A percentile compares a stretch with the other conserved stretches of the same genome.
Conservation (phyloP, 116 monocot species). For the Cymodocea nodosa region DNA sequence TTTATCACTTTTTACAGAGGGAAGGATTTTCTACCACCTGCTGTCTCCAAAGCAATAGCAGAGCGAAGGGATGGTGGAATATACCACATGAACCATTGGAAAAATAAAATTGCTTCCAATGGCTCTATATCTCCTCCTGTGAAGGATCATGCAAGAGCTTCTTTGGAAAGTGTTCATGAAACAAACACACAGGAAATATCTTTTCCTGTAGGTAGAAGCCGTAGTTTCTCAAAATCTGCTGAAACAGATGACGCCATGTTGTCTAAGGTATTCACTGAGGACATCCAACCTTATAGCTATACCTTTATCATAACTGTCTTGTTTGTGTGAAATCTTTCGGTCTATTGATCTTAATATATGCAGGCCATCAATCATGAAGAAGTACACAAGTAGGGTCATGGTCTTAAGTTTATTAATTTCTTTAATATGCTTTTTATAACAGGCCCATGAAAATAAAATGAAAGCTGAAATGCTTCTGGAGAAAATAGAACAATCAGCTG, state of each 20-base stretch:
- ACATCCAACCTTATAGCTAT: not conserved
- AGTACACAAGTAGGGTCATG: not conserved
- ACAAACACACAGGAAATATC: conserved; percentile 4
- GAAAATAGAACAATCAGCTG: conserved; percentile 36
- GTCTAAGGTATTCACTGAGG: conserved; percentile 24
- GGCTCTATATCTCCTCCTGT: not conserved
- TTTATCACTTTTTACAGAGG: conserved; percentile 91
- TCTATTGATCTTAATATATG: not conserved
- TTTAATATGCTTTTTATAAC: not conserved
- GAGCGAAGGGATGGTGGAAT: conserved; percentile 61
- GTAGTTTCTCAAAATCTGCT: conserved; percentile 14
- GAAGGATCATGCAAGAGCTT: not conserved
- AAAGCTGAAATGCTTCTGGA: conserved; percentile 65
- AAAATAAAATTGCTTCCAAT: conserved; percentile 2
- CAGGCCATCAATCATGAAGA: not conserved
- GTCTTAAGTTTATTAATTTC: not conserved
- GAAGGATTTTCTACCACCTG: conserved; percentile 90
- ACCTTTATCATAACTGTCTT: no score
- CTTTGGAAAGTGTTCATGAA: conserved; percentile 13
- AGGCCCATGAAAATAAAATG: conserved; percentile 62
- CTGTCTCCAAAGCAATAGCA: conserved; percentile 77
- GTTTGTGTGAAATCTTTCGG: not conserved
- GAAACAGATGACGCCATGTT: conserved; percentile 38
- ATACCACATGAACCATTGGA: not conserved
- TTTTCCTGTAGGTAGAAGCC: conserved; percentile 7